Conservation (phyloP, 2,329 filamentous ascomycete species). For the Colletotrichum siamense region DNA sequence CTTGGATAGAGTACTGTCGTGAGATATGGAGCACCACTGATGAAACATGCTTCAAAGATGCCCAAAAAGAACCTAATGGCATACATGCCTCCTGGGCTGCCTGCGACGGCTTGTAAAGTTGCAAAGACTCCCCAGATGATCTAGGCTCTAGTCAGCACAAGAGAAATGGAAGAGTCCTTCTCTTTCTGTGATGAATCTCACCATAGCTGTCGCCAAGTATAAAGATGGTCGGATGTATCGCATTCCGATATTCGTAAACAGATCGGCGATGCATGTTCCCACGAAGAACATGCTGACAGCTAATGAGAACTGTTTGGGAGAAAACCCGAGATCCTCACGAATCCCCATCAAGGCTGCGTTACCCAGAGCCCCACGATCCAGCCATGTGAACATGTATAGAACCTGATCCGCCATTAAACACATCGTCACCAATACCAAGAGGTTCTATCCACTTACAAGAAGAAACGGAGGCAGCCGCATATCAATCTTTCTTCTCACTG, state of each 20-base stretch:
- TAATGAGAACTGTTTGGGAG: conserved; percentile 24
- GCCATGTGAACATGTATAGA: conserved; percentile 21
- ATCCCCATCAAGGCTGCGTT: conserved; percentile 29
- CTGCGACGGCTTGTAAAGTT: conserved; percentile 2
- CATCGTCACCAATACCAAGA: neutral
- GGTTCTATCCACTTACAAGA: neutral
- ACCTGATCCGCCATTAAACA: neutral
- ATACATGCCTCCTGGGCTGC: conserved; percentile 2
- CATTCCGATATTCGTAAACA: conserved; percentile 14
- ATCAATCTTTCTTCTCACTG: conserved; percentile 25
- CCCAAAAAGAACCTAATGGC: conserved; percentile 53
- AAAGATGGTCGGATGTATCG: conserved; percentile 6
- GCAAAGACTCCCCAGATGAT: conserved; percentile 15
- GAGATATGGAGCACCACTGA: conserved; percentile 53
- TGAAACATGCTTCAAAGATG: conserved; percentile 52
- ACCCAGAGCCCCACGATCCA: conserved; percentile 12
- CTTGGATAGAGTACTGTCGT: conserved; percentile 57
- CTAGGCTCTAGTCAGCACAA: neutral
- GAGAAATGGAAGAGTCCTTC: neutral
- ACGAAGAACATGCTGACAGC: conserved; percentile 29
- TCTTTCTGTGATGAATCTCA: neutral
- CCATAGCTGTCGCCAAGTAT: conserved; percentile 13
- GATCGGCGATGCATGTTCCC: conserved; percentile 3
- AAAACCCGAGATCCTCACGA: conserved; percentile 23
- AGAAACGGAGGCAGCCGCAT: conserved; percentile 16